phyloP scores from a whole-genome alignment of 257 asterid genomes.

The Solanum okadae region DNA sequence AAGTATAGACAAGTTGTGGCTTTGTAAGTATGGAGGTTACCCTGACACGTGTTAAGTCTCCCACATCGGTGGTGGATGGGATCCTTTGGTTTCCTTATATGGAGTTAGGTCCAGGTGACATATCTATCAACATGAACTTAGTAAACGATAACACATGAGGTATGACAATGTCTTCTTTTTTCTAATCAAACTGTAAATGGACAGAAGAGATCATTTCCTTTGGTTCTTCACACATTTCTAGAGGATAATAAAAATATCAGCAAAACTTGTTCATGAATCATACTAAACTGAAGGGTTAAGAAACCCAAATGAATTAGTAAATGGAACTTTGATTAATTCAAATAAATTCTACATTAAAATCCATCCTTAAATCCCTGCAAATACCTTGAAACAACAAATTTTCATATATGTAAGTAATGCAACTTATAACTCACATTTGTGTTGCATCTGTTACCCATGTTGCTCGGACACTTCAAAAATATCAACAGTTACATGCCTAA shows the following conservation, averaged over 20 bases:
- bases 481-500: not conserved
- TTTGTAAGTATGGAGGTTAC: not conserved
- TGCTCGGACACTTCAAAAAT: not conserved
- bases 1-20: not conserved
- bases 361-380: not conserved
- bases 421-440: not conserved
- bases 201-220: not conserved
- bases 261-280: not conserved
- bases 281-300: not conserved
- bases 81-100: not conserved
- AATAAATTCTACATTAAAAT: not conserved
- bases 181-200: not conserved
- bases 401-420: not conserved
- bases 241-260: not conserved
- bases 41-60: not conserved
- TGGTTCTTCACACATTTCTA: not conserved
- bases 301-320: not conserved
- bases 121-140: not conserved
- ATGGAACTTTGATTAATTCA: not conserved
- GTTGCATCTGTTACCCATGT: not conserved
- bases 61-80: not conserved
- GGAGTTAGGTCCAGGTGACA: not conserved
- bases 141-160: not conserved
- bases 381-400: not conserved
- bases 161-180: not conserved